Conservation (phyloP, 768 basidiomycete species). For the Obba rivulosa region DNA sequence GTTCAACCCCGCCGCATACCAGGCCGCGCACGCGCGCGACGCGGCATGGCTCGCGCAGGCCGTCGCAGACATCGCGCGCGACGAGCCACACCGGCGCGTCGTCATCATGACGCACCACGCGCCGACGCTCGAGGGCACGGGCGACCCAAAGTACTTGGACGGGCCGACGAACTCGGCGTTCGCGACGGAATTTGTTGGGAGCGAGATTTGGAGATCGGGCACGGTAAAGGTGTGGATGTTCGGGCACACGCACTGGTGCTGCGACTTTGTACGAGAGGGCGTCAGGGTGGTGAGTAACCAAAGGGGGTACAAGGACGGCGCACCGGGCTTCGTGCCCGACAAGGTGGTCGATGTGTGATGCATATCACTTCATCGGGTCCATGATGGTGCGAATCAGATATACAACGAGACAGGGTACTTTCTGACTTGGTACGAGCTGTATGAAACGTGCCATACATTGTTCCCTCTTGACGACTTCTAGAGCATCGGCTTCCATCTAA, state of each 20-base stretch:
- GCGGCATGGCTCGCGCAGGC: conserved; percentile 27
- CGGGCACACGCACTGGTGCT: conserved; percentile 37
- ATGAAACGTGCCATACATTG: too few species aligned
- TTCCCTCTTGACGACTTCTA: too few species aligned
- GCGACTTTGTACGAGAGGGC: conserved; percentile 29
- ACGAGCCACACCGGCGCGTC: conserved; percentile 26
- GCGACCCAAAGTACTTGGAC: conserved; percentile 25
- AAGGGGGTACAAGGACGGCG: conserved; percentile 25
- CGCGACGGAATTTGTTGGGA: conserved; percentile 26
- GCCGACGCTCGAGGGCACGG: conserved; percentile 30
- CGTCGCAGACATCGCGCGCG: conserved; percentile 18
- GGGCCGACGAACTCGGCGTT: conserved; percentile 25
- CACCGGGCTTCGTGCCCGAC: neutral
- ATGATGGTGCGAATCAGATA: too few species aligned
- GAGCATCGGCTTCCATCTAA: too few species aligned
- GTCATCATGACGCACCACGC: conserved; percentile 38
- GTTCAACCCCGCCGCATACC: conserved; percentile 21
- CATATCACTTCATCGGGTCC: too few species aligned
- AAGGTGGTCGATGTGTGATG: conserved; percentile 7
- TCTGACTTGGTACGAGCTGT: too few species aligned
- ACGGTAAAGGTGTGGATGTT: conserved; percentile 33
- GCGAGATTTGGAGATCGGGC: conserved; percentile 21
- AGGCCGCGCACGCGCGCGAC: conserved; percentile 24
- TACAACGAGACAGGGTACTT: too few species aligned
- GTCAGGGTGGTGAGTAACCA: conserved; percentile 32